Evolutionary conservation across 768 basidiomycete species (phyloP).

Genomic region (Gymnopilus junonius): DNA sequence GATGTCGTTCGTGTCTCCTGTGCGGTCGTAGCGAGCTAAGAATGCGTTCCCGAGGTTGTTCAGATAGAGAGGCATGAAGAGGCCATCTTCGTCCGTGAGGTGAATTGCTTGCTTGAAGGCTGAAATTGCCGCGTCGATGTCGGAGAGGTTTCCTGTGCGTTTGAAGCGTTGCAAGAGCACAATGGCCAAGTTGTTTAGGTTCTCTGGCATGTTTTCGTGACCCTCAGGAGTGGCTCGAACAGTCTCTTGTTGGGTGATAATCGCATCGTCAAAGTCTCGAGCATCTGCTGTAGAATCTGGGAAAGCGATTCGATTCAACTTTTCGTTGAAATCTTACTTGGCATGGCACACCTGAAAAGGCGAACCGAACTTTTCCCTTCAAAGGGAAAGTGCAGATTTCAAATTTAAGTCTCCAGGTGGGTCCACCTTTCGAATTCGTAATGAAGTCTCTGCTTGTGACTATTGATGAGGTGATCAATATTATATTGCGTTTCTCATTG

Average conservation of each 20-base stretch:
- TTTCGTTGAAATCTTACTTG: not conserved
- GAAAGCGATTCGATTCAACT: not conserved
- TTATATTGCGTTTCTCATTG: not conserved
- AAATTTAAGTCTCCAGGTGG: not conserved
- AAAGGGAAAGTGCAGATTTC: not conserved
- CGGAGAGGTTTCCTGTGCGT: conserved; percentile 8
- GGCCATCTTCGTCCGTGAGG: not conserved
- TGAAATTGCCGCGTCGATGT: conserved; percentile 20
- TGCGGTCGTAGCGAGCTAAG: not conserved
- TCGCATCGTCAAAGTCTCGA: not conserved
- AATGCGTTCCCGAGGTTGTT: not conserved
- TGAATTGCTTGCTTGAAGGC: conserved; percentile 8
- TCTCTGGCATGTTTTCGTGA: not conserved
- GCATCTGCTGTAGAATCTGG: not conserved
- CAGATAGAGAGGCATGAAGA: not conserved
- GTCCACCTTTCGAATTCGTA: not conserved
- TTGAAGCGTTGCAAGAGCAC: conserved; percentile 7
- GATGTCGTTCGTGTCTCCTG: not conserved
- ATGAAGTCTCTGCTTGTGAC: not conserved
- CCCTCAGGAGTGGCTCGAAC: not conserved
- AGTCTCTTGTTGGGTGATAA: conserved; percentile 3
- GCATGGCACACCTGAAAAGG: not conserved
- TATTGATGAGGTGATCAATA: not conserved
- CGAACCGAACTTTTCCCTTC: not conserved
- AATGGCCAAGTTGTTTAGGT: conserved; percentile 1